A percentile compares a stretch with the other conserved stretches of the same genome.
Evolutionary conservation across 345 rosid species (phyloP).

Genomic region (Euphorbia pulcherrima): DNA sequence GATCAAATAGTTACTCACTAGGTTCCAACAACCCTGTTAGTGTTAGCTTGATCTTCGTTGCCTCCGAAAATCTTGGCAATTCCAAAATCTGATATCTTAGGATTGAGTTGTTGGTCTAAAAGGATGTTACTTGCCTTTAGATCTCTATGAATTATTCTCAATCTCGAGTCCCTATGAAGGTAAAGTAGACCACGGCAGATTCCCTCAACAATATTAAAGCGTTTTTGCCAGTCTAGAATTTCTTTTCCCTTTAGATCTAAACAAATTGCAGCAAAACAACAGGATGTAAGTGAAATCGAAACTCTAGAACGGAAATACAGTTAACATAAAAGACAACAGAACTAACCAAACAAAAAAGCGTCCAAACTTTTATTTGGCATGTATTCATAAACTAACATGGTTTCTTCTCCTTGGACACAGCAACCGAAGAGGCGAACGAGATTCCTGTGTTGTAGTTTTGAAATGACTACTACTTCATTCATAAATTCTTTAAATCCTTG

Average conservation of each 20-base stretch:
- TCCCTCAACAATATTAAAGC: constrained; percentile 15
- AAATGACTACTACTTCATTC: constrained; percentile 38
- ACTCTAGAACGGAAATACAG: not conserved
- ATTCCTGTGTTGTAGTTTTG: constrained; percentile 35
- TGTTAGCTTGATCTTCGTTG: constrained; percentile 20
- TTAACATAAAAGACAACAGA: not conserved
- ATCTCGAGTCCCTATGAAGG: constrained; percentile 19
- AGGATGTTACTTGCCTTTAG: constrained; percentile 20
- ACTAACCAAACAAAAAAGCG: constrained; percentile 5
- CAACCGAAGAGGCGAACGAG: constrained; percentile 24
- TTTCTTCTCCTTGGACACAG: constrained; percentile 23
- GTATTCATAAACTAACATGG: constrained; percentile 26
- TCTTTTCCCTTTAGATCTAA: not conserved
- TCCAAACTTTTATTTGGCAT: constrained; percentile 28
- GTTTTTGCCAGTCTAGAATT: constrained; percentile 14
- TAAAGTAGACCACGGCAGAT: constrained; percentile 22
- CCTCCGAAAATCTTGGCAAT: constrained; percentile 20
- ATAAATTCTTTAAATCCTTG: constrained; percentile 37
- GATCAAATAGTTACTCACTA: not conserved
- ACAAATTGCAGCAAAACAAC: not conserved
- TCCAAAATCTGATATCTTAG: constrained; percentile 27
- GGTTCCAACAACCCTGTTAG: constrained; percentile 16
- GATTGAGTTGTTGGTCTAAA: constrained; percentile 22
- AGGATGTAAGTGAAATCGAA: too few species aligned
- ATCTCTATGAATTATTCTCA: constrained; percentile 20